These are phyloP conservation scores for Ceratonia siliqua DNA, from an alignment of 306 rosid genomes.

Conservation along the genomic window DNA sequence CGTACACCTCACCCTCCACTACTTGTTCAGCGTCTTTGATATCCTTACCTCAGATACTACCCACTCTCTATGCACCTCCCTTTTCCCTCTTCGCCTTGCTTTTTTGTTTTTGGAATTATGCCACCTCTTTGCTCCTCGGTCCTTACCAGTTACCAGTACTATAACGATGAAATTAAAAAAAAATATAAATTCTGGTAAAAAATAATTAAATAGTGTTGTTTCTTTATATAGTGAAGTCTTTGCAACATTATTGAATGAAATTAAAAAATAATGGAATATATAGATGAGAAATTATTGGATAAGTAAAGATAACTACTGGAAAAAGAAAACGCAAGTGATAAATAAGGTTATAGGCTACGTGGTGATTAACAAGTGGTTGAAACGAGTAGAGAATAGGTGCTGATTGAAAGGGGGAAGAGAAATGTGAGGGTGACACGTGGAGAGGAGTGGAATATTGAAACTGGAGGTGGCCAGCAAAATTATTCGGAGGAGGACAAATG, in stretches of 20 bases:
- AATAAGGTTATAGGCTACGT: background rate
- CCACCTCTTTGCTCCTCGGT: no score
- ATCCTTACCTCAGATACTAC: background rate
- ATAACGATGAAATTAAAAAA: no score
- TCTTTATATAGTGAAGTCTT: no score
- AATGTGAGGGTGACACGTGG: slow-evolving; percentile 15
- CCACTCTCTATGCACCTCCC: background rate
- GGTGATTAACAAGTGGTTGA: background rate
- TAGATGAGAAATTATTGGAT: no score
- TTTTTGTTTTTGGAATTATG: slow-evolving; percentile 1
- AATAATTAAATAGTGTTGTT: no score
- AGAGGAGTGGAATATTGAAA: slow-evolving; percentile 8
- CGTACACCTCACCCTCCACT: slow-evolving; percentile 41
- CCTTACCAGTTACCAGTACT: background rate
- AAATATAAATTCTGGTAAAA: no score
- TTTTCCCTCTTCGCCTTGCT: no score
- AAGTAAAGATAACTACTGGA: no score
- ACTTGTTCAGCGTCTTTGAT: background rate
- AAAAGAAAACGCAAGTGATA: no score
- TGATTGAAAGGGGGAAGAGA: background rate
- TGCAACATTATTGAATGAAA: no score
- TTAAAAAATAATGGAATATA: no score
- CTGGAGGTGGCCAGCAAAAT: slow-evolving; percentile 45
- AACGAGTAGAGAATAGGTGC: no score
- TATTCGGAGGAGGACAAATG: slow-evolving; percentile 30